These are phyloP conservation scores for Herpetomonas tarakana DNA, from an alignment of 208 protist species.

Conservation along the genomic window DNA sequence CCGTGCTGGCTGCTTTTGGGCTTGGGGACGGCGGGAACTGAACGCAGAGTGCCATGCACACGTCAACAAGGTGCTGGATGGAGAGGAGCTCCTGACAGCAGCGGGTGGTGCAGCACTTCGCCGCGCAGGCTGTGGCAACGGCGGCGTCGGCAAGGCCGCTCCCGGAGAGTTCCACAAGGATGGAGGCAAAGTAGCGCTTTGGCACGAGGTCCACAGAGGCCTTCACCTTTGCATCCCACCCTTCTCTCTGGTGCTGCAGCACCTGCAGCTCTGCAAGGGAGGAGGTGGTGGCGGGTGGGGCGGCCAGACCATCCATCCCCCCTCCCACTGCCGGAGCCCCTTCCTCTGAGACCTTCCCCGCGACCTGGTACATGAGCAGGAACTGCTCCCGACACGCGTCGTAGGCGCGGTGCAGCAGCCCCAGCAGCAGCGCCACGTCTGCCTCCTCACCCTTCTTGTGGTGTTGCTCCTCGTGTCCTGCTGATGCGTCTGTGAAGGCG, in stretches of 20 bases:
- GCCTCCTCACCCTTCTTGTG: constrained; percentile 1
- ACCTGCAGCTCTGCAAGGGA: constrained; percentile 1
- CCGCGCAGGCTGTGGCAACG: constrained; percentile 45
- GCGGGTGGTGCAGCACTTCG: constrained; percentile 30
- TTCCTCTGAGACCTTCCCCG: background rate
- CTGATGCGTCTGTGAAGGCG: constrained; percentile 15
- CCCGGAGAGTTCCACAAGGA: constrained; percentile 44
- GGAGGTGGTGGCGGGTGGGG: too few species aligned
- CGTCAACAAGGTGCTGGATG: constrained; percentile 37
- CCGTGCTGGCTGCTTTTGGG: background rate
- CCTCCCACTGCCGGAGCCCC: too few species aligned
- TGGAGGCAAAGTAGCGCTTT: constrained; percentile 32
- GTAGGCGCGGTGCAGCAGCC: constrained; percentile 55
- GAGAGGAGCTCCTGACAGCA: constrained; percentile 27
- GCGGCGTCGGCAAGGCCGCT: constrained; percentile 33
- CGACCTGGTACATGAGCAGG: constrained; percentile 57
- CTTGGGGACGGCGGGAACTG: constrained; percentile 12
- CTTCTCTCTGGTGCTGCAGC: constrained; percentile 16
- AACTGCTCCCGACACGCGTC: constrained; percentile 68
- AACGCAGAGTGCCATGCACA: constrained; percentile 55
- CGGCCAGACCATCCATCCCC: too few species aligned
- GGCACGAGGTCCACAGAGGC: constrained; percentile 54
- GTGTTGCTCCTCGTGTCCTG: background rate
- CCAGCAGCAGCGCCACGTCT: background rate
- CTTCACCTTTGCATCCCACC: constrained; percentile 42